Base-by-base conservation (phyloP, 768 basidiomycete genomes). In the Suillus cothurnatus region DNA sequence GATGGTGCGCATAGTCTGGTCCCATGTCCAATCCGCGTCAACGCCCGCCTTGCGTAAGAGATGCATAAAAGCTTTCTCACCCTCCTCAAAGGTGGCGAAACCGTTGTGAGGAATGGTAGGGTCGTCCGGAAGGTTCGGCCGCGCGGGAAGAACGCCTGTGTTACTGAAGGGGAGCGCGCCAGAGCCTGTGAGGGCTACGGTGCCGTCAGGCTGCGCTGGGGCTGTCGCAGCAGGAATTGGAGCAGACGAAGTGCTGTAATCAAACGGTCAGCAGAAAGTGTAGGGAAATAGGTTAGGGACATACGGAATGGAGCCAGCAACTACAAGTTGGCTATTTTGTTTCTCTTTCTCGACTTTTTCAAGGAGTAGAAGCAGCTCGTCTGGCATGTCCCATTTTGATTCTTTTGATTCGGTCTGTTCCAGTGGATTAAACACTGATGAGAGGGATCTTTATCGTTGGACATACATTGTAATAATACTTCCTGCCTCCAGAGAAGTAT, bases 341-440 rank as follows among this genome's bases (percentile, higher is more conserved):
- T 80, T 78, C 66, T 94, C 91, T 74, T 92, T 91, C 76, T 94
- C 92, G 0, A 96, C 90, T 70, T 90, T 92, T 74, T 93, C 91
- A 43, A 95, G 82, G 28, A 96, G 78, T n/a, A 93, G 82, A 28
- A 91, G 79, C 32, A 99, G 86, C 71, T 99, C 96, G 62, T 94
- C 90, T 12, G 97, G 97, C 88, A 97, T 91, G 65, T 97, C 94
- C 97, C 97, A 99, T 81, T 96, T 94, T 3, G 95, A 97, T 77
- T 97, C 93, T 70, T 95, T 97, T 36, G 89, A 86, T 49, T 92
- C 89, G 38, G 88, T 91, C 90, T 97, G 72, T 3, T 71, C 19
- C 45, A 12, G 53, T 2, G 53, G 52, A 31, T 65, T 43, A 59
- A 68, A 57, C 38, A 49, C n/a, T 14, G 34, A 19, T 34, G 17